Base-by-base conservation (phyloP, 208 protist species). In the Crithidia bombi region DNA sequence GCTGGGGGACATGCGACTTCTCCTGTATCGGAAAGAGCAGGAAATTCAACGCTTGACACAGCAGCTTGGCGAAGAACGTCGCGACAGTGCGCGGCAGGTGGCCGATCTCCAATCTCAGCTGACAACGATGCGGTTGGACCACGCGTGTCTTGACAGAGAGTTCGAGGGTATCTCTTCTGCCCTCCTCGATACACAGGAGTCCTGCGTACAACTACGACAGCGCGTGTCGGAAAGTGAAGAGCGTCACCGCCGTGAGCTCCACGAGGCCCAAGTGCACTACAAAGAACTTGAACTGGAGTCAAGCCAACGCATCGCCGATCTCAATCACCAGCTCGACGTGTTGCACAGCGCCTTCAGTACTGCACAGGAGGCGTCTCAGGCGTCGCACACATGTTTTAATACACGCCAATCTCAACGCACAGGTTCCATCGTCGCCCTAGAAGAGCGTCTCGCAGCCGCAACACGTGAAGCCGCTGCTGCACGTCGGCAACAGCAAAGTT, bases 31-130 rank as follows among this genome's bases (percentile, higher is more conserved):
- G 39, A 76, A 69, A 15, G 70, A 76, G 5, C 44, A 65, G 14
- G 32, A 69, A 10, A 65, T 69, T 17, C 25, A 65, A 36, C 61
- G 58, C 36, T n/a, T 76, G 14, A 43, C 54, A 9, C 14, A 12
- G 14, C 62, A 76, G 63, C 52, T 69, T 3, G 28, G 64, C 5
- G 52, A 69, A 23, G 70, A 76, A 55, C 61, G 70, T 21, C 70
- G 26, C 2, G 36, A 21, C 17, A 36, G 7, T 23, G 62, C 44
- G 1, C 62, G 32, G 3, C 54, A 69, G 5, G 32, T 46, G 6
- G 32, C 43, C 1, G 70, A 65, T 32, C 51, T 76, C 25, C 52
- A 76, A 15, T 55, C 35, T 5, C 62, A 76, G 33, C 17, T 76
- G 11, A n/a, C 19, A 0, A 76, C 70, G 15, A 68, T 69, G 61